Base-by-base conservation (phyloP, 768 basidiomycete genomes). In the Scleroderma citrinum region DNA sequence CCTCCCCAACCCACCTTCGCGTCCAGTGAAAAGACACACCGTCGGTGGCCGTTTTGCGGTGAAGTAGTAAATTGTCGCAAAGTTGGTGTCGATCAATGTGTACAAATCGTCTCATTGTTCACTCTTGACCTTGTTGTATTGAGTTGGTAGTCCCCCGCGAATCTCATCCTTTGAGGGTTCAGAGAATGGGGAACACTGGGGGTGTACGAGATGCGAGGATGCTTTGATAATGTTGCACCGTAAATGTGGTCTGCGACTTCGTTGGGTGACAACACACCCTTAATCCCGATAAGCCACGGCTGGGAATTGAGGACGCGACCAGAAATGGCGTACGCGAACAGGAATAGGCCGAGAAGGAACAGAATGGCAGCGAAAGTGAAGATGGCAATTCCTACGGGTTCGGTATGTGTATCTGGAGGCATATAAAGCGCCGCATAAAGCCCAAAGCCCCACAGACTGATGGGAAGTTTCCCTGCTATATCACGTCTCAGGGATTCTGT, bases 281-380 rank as follows among this genome's bases (percentile, higher is more conserved):
- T 59, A n/a, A 59, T 47, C 2, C 58, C 58, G 2, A 59, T 52
- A 19, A 59, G 17, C 58, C 58, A 59, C 3, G 58, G 58, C 17
- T 59, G 52, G 4, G 52, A 21, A 6, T 3, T n/a, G 2, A 56
- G 19, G 19, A 59, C 34, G n/a, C 58, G 58, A 12, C 58, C 58
- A 16, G 55, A 50, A n/a, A 53, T 47, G 14, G 56, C 49, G 29
- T 49, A 52, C 6, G 51, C 50, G 13, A 55, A 35, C 5, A 59
- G 20, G 14, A 14, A 37, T 2, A 57, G 57, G 5, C 50, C 45
- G 5, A 24, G 0, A 7, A 52, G 1, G 3, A 58, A 38, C 3
- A 59, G 23, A 12, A 48, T 12, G 3, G 31, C 1, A 14, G 51
- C 54, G 5, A 48, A 11, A 7, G n/a, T 17, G 6, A 50, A 19